phyloP scores from a whole-genome alignment of 192 early-diverging fungal species.

The Paraglomus occultum region DNA sequence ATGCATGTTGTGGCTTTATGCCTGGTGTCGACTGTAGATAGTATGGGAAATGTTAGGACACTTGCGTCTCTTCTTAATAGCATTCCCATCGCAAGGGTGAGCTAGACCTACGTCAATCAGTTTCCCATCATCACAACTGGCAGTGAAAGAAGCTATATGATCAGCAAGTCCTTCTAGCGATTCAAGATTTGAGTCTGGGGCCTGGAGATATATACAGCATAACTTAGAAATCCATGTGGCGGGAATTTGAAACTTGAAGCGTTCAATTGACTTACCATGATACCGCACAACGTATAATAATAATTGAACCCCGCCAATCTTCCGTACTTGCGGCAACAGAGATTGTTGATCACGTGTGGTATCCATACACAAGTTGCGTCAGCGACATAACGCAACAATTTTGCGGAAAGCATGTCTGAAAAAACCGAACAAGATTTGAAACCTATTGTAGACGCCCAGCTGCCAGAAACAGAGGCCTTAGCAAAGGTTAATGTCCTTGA shows the following conservation, averaged over 20 bases:
- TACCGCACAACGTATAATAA: too few relatives aligned
- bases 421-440: conserved; percentile 96
- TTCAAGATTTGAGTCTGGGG: conserved; percentile 1
- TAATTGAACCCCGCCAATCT: too few relatives aligned
- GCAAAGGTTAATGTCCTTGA: conserved; percentile 52
- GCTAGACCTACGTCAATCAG: conserved; percentile 14
- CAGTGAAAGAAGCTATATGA: conserved; percentile 25
- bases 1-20: conserved; percentile 6
- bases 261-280: too few relatives aligned
- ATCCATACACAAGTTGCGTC: too few relatives aligned
- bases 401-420: conserved; percentile 52
- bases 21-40: conserved; percentile 10
- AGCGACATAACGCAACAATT: conserved; percentile 28
- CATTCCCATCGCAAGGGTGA: neutral
- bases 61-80: neutral
- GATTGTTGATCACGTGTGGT: too few relatives aligned
- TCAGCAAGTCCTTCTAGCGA: conserved; percentile 9
- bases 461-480: conserved; percentile 75
- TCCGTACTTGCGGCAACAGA: too few relatives aligned
- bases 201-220: too few relatives aligned
- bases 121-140: conserved; percentile 9
- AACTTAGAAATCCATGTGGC: too few relatives aligned
- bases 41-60: neutral
- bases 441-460: conserved; percentile 68
- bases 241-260: too few relatives aligned